Evolutionary conservation across 306 rosid species (phyloP).

Genomic region (Cucurbita pepo): DNA sequence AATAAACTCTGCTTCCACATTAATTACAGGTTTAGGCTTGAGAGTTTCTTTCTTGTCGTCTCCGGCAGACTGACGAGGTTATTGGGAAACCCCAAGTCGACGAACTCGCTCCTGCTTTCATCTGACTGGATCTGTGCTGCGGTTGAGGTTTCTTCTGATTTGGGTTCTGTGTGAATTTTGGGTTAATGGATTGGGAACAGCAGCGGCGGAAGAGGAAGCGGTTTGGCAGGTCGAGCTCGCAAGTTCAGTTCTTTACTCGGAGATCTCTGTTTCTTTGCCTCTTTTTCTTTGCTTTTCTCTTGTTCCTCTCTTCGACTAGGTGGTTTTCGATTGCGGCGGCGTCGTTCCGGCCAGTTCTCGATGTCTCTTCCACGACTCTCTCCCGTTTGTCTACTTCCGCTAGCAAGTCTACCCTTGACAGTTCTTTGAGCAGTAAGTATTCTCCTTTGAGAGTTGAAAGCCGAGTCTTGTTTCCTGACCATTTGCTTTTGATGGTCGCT

Average conservation of each 20-base stretch:
- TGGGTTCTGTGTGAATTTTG: neutral
- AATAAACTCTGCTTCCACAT: neutral
- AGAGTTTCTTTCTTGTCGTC: neutral
- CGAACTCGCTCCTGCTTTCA: neutral
- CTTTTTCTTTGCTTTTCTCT: conserved; percentile 34
- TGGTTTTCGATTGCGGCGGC: conserved; percentile 20
- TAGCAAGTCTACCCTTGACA: conserved; percentile 36
- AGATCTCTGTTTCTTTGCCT: conserved; percentile 52
- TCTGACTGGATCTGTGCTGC: neutral
- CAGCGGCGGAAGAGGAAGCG: conserved; percentile 59
- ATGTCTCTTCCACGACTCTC: conserved; percentile 32
- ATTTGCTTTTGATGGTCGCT: conserved; percentile 32
- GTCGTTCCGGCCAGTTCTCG: conserved; percentile 33
- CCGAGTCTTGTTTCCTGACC: conserved; percentile 63
- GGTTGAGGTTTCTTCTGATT: neutral
- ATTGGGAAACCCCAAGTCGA: neutral
- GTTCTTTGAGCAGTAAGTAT: conserved; percentile 13
- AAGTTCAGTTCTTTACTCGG: conserved; percentile 14
- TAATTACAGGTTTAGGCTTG: neutral
- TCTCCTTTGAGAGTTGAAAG: conserved; percentile 24
- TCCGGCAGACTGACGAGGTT: neutral
- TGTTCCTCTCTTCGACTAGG: conserved; percentile 27
- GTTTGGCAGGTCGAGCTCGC: conserved; percentile 10
- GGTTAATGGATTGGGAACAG: conserved; percentile 54
- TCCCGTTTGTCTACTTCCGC: conserved; percentile 39